phyloP scores from a whole-genome alignment of 331 rosid genomes.

The Malus hybrid region DNA sequence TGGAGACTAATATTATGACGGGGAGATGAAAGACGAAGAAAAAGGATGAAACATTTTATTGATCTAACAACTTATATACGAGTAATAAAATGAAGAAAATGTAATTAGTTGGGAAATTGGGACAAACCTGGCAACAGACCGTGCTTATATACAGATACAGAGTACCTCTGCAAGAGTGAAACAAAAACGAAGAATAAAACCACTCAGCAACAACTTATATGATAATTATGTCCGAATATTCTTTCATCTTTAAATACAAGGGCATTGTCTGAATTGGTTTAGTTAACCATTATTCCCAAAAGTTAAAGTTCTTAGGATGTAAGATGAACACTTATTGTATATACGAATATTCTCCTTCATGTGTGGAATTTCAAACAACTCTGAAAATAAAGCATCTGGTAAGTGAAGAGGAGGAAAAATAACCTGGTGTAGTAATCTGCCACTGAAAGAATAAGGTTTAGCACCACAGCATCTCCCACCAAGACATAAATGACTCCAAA shows the following conservation, averaged over 20 bases:
- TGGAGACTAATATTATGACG: background rate
- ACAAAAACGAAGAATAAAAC: constrained; percentile 7
- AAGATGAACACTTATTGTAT: too few relatives aligned
- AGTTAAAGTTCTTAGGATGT: too few relatives aligned
- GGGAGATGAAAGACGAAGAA: background rate
- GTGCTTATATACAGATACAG: constrained; percentile 39
- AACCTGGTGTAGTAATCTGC: constrained; percentile 56
- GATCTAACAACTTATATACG: background rate
- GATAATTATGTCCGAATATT: too few relatives aligned
- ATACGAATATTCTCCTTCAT: too few relatives aligned
- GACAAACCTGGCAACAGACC: constrained; percentile 50
- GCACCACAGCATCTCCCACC: constrained; percentile 66
- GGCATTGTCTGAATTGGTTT: too few relatives aligned
- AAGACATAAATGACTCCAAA: constrained; percentile 73
- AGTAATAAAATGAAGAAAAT: background rate
- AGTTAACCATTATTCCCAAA: too few relatives aligned
- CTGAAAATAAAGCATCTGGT: background rate
- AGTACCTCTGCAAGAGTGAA: constrained; percentile 38
- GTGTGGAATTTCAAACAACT: too few relatives aligned
- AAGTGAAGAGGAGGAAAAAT: constrained; percentile 10
- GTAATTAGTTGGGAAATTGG: background rate
- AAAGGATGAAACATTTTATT: too few relatives aligned
- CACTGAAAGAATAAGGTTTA: constrained; percentile 54
- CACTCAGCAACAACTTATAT: too few relatives aligned
- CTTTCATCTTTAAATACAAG: too few relatives aligned